Base-by-base conservation (phyloP, 2,329 filamentous ascomycete genomes). In the Sporothrix inflata region DNA sequence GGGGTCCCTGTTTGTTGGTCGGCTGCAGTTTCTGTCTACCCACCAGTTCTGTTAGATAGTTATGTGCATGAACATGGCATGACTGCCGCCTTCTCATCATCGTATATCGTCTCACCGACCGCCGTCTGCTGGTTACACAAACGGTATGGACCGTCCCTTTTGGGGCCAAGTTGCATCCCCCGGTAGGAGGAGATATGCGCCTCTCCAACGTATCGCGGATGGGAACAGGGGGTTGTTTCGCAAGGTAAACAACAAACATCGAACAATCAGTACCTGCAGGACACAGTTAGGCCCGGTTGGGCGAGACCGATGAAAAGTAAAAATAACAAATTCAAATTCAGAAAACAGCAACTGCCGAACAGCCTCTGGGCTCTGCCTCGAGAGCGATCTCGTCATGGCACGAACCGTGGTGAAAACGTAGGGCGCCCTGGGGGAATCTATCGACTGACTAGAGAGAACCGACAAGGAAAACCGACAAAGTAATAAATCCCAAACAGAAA, bases 351-450 rank as follows among this genome's bases (percentile, higher is more conserved):
- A 70, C 34, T 70, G 69, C 72, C 70, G 51, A 72, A 63, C 65
- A 71, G 71, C 24, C 51, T 71, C 68, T 66, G 57, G 70, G 49
- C 49, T 61, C 42, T 66, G 67, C 67, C 60, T 34, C 69, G 71
- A 74, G 73, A 71, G 60, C 49, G 73, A 72, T 74, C 73, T 71
- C 71, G 71, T 45, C n/a, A 49, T 40, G 51, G 71, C 57, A 66
- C 42, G 51, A 30, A 40, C 55, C 55, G 63, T 55, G 27, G 38
- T 68, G 65, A 71, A 72, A 65, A 70, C 51, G 70, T 55, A 71
- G 49, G 63, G 72, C 27, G 68, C 69, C 69, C 60, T 61, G 34
- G 73, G 70, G 70, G 73, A 74, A 74, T 74, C 73, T 74, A 74
- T 74, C 65, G 69, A 73, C 66, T 67, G 65, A 71, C 60, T 34